Evolutionary conservation across 2,329 filamentous ascomycete genomes (phyloP), one percentile per base, ranked within the genome.

Genomic region (Aureobasidium sp.): DNA sequence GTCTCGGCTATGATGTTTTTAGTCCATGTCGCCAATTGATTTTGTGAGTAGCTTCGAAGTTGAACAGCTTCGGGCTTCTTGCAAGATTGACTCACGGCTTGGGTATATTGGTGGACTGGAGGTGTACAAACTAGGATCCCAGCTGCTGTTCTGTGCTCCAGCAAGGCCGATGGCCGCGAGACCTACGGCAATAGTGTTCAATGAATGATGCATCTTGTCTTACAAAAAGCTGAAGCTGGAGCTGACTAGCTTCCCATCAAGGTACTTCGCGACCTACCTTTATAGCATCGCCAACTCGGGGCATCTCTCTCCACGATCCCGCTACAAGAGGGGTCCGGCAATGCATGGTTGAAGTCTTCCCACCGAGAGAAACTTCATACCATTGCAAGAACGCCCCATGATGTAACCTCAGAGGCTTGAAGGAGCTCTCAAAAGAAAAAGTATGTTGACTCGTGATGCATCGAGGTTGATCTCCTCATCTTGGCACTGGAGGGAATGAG

Each of bases 41-140:
- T n/a, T 27, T 17, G 7, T 14, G 9, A 33, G n/a, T 29, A 27
- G 31, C 35, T 33, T 17, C 4, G 31, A 49, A 14, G 12, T n/a
- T 6, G 14, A 40, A n/a, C 14, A 48, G 19, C 14, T 11, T 33
- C 24, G 24, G 24, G 24, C 24, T 24, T 24, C 24, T 2, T 24
- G 4, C 24, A 24, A 24, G 24, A 4, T 24, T 24, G 24, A 24
- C 24, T 24, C 24, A 24, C 24, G 24, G 24, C 24, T 24, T 24
- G 24, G 24, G 24, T 68, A 68, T 9, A 67, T 64, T n/a, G 66
- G 67, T 9, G 67, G 66, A 48, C 67, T 69, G 12, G 57, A 66
- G 7, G 65, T 62, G 56, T 65, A 70, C 5, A 67, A 63, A n/a
- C 64, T 54, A 50, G 68, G 65, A 27, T 67, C 60, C 67, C 67